Evolutionary conservation across 331 rosid species (phyloP), one percentile per base, ranked within the genome.

Genomic region (Quercus phellos): DNA sequence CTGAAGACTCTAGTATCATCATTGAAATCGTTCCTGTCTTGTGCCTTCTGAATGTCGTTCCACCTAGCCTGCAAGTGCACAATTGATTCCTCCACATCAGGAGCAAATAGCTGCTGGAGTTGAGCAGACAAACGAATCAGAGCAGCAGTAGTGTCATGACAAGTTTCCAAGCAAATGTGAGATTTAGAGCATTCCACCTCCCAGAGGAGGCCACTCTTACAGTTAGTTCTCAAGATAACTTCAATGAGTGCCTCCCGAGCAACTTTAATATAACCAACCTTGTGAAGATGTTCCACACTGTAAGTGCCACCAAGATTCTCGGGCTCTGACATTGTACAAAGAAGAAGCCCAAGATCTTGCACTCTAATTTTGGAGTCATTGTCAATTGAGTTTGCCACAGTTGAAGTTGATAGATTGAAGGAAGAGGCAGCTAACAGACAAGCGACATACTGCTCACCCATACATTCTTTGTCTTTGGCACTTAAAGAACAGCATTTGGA

Each of bases 41-140:
- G 96, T 70, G 87, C 98, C 71, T 83, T 90, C 83, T 86, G 98
- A 84, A 86, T 78, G 82, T 87, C 87, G 59, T 88, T 87, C 99
- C 99, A 94, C 85, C 99, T 89, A 26, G 88, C 89, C 89, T 94
- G 97, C 92, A 94, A 87, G 83, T 94, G 99, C 80, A 90, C 90
- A 16, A 92, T 46, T 22, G 97, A 92, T 82, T 94, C 99, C 88
- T 92, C 98, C 59, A 94, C 81, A 78, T 94, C 98, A 70, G 98
- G 99, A 80, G 99, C 96, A 92, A 90, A 94, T 66, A 94, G 74
- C 79, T 82, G 90, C 82, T 92, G 98, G 66, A 94, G 93, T 80
- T 94, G 99, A 84, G 90, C 83, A 78, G 88, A 92, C 84, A 94
- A 85, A 83, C 88, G 88, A 81, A 91, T 85, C 84, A 94, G 76